Percentiles rank a stretch among this genome's conserved stretches.
phyloP scores from a whole-genome alignment of 805 yeast genomes.

The Candida fluviatilis region DNA sequence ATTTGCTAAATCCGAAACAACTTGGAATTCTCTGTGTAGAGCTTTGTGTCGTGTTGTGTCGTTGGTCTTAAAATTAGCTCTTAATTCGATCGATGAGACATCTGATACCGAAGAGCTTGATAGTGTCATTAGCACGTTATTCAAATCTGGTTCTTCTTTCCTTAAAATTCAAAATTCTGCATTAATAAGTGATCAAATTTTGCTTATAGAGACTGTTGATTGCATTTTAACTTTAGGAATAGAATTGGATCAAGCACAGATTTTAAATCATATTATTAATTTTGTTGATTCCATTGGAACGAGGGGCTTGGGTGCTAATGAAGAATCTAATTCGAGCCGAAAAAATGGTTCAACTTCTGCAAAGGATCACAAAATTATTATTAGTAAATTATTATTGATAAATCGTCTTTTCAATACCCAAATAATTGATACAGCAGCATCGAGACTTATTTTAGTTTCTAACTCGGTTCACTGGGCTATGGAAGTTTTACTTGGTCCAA shows the following conservation, averaged over 20 bases:
- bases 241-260: conserved; percentile 32
- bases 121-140: conserved; percentile 30
- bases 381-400: conserved; percentile 57
- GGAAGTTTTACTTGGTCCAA: conserved; percentile 49
- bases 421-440: conserved; percentile 20
- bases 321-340: conserved; percentile 17
- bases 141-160: conserved; percentile 39
- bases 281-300: conserved; percentile 53
- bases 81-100: conserved; percentile 18
- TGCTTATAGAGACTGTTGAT: conserved; percentile 57
- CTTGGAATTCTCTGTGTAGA: conserved; percentile 62
- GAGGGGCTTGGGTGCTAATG: conserved; percentile 51
- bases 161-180: conserved; percentile 43
- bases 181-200: conserved; percentile 58
- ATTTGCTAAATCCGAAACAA: conserved; percentile 45
- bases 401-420: conserved; percentile 48
- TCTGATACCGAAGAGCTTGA: conserved; percentile 22
- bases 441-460: conserved; percentile 39
- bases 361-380: conserved; percentile 52
- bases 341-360: conserved; percentile 15
- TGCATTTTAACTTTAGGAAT: conserved; percentile 44
- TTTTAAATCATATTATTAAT: conserved; percentile 38
- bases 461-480: conserved; percentile 53
- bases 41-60: conserved; percentile 59
- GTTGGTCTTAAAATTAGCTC: conserved; percentile 42